A percentile compares a stretch with the other conserved stretches of the same genome.
phyloP scores from a whole-genome alignment of 2,329 filamentous ascomycete species.

The Dichotomopilus funicola region DNA sequence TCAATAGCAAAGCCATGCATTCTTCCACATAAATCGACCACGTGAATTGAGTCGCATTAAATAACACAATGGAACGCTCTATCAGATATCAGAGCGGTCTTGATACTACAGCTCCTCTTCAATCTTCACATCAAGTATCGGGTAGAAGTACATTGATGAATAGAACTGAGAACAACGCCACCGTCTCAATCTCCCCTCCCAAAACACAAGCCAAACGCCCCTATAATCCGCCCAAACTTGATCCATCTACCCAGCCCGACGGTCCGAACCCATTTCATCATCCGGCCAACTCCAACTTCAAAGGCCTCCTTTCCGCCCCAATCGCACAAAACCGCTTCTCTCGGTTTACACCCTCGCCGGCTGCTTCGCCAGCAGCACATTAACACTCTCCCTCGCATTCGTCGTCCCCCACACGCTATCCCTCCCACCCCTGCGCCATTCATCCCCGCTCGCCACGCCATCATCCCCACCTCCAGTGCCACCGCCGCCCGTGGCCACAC shows the following conservation, averaged over 20 bases:
- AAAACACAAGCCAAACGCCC: not conserved
- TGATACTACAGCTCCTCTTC: too few relatives aligned
- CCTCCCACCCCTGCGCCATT: constrained; percentile 59
- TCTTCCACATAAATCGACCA: too few relatives aligned
- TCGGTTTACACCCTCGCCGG: constrained; percentile 20
- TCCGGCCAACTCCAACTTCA: not conserved
- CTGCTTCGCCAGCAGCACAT: constrained; percentile 51
- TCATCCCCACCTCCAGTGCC: constrained; percentile 63
- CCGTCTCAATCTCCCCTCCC: not conserved
- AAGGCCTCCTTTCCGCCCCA: not conserved
- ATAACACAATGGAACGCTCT: too few relatives aligned
- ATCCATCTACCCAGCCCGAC: not conserved
- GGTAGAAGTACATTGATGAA: too few relatives aligned
- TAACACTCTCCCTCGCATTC: constrained; percentile 58
- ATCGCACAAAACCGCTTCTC: too few relatives aligned
- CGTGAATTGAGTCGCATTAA: too few relatives aligned
- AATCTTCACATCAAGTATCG: too few relatives aligned
- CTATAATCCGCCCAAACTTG: not conserved
- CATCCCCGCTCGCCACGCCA: constrained; percentile 51
- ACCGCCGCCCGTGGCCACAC: constrained; percentile 51
- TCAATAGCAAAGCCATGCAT: too few relatives aligned
- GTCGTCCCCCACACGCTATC: constrained; percentile 51
- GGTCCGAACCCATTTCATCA: too few relatives aligned
- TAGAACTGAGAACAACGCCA: not conserved
- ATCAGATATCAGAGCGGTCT: too few relatives aligned